phyloP scores from a whole-genome alignment of 1,284 basidiomycete species.

The Sparassis latifolia region DNA sequence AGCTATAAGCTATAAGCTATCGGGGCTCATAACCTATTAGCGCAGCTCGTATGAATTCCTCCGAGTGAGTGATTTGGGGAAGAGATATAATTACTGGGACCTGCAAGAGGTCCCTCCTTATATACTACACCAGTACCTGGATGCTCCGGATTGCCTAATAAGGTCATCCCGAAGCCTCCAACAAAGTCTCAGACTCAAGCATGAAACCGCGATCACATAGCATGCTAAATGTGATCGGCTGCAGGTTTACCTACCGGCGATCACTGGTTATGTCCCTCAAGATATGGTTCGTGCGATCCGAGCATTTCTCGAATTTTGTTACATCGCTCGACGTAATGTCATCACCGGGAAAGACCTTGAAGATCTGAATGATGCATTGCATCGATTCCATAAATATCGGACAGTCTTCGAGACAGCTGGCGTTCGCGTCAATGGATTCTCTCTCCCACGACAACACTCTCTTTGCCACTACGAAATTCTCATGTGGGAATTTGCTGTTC shows the following conservation, averaged over 20 bases:
- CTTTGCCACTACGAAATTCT: slow-evolving; percentile 9
- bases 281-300: slow-evolving; percentile 13
- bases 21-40: too few species aligned
- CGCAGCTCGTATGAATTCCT: too few species aligned
- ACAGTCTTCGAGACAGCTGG: slow-evolving; percentile 6
- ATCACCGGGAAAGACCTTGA: not conserved
- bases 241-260: slow-evolving; percentile 19
- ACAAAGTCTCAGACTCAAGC: too few species aligned
- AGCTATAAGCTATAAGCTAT: too few species aligned
- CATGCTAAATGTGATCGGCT: not conserved
- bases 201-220: too few species aligned
- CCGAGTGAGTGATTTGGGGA: too few species aligned
- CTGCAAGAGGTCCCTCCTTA: too few species aligned
- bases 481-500: slow-evolving; percentile 14
- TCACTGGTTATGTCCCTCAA: slow-evolving; percentile 14
- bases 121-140: too few species aligned
- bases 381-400: slow-evolving; percentile 8
- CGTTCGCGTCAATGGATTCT: slow-evolving; percentile 10
- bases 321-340: slow-evolving; percentile 2
- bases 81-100: too few species aligned
- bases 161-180: too few species aligned
- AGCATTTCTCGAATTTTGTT: slow-evolving; percentile 14
- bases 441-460: slow-evolving; percentile 11
- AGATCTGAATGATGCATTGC: slow-evolving; percentile 5
- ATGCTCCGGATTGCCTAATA: too few species aligned